Conservation (phyloP, 345 rosid species). For the Arabis alpina region DNA sequence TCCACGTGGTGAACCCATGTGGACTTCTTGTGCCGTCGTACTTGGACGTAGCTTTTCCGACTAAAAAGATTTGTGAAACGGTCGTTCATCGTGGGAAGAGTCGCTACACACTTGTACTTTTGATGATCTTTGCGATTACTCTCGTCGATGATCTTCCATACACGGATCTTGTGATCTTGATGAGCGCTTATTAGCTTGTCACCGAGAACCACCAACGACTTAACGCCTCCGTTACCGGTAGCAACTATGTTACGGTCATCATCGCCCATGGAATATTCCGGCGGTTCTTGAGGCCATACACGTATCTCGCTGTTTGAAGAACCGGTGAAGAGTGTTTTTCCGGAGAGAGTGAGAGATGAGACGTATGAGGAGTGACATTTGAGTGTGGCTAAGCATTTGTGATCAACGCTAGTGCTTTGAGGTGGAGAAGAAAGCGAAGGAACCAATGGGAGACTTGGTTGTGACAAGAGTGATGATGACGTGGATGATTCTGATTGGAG, state of each 20-base stretch:
- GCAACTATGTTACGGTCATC: slow-evolving; percentile 30
- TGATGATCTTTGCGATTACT: slow-evolving; percentile 25
- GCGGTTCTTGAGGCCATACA: slow-evolving; percentile 50
- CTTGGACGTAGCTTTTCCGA: slow-evolving; percentile 59
- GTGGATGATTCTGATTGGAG: slow-evolving; percentile 47
- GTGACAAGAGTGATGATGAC: slow-evolving; percentile 57
- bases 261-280: slow-evolving; percentile 3
- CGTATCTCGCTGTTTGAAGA: slow-evolving; percentile 61
- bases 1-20: slow-evolving; percentile 87
- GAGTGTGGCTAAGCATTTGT: slow-evolving; percentile 56
- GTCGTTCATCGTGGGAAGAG: slow-evolving; percentile 68
- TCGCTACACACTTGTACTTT: slow-evolving; percentile 50
- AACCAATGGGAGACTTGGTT: slow-evolving; percentile 53
- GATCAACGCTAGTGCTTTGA: slow-evolving; percentile 34
- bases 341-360: slow-evolving; percentile 56
- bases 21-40: slow-evolving; percentile 69
- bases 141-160: slow-evolving; percentile 65
- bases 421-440: slow-evolving; percentile 53
- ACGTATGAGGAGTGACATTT: slow-evolving; percentile 54
- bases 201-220: slow-evolving; percentile 53
- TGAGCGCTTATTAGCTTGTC: slow-evolving; percentile 70
- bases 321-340: slow-evolving; percentile 52
- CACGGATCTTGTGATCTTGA: slow-evolving; percentile 76
- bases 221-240: slow-evolving; percentile 53
- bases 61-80: slow-evolving; percentile 53